Evolutionary conservation across 1,284 basidiomycete genomes (phyloP).

Genomic region (Gymnopus androsaceus): DNA sequence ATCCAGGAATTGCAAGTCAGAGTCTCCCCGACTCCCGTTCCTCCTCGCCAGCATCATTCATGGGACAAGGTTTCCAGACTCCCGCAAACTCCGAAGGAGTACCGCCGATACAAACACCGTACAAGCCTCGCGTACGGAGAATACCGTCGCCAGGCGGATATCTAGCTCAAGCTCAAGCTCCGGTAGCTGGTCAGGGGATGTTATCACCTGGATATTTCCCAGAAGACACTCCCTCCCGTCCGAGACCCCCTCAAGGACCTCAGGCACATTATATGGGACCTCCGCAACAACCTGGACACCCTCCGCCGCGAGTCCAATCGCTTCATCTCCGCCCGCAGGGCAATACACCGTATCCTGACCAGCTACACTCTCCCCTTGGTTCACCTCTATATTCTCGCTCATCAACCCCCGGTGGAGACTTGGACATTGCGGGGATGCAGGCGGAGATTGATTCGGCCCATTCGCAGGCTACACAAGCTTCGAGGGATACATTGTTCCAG

Average conservation of each 20-base stretch:
- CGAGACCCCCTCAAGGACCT: slow-evolving; percentile 27
- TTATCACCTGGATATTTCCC: slow-evolving; percentile 12
- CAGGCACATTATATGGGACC: slow-evolving; percentile 45
- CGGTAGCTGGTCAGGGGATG: slow-evolving; percentile 1
- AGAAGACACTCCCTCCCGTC: slow-evolving; percentile 52
- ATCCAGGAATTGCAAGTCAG: slow-evolving; percentile 24
- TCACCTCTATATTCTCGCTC: slow-evolving; percentile 6
- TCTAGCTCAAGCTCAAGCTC: slow-evolving; percentile 18
- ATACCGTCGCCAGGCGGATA: slow-evolving; percentile 39
- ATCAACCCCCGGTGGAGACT: background rate
- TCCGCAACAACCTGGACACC: slow-evolving; percentile 37
- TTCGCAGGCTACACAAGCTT: slow-evolving; percentile 64
- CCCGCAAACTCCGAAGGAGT: slow-evolving; percentile 42
- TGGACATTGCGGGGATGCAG: slow-evolving; percentile 52
- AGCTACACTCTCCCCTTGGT: slow-evolving; percentile 1
- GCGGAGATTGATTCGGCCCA: slow-evolving; percentile 80
- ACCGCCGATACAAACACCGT: slow-evolving; percentile 64
- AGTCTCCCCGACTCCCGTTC: slow-evolving; percentile 10
- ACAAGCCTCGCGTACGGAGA: slow-evolving; percentile 68
- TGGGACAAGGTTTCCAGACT: slow-evolving; percentile 21
- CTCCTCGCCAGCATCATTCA: slow-evolving; percentile 5
- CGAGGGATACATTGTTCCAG: slow-evolving; percentile 74
- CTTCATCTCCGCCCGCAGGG: slow-evolving; percentile 23
- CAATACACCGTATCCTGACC: background rate
- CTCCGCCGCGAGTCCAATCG: slow-evolving; percentile 47